These are phyloP conservation scores for Zygoascus tannicola DNA, from an alignment of 805 yeast species.

Conservation along the genomic window DNA sequence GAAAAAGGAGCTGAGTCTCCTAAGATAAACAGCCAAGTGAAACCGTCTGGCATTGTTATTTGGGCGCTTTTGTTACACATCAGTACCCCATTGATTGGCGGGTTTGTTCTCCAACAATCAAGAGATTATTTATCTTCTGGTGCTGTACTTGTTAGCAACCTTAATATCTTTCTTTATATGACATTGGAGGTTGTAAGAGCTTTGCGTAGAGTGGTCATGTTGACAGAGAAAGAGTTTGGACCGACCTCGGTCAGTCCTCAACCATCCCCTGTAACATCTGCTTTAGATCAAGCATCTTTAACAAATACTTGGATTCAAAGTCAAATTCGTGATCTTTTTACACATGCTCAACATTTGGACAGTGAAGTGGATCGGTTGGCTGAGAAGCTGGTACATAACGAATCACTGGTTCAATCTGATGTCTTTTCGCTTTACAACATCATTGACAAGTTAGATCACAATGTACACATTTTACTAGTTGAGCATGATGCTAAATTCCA, in stretches of 20 bases:
- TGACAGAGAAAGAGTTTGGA: background rate
- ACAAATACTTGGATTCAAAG: background rate
- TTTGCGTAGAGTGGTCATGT: conserved; percentile 7
- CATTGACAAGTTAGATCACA: conserved; percentile 7
- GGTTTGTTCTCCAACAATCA: conserved; percentile 11
- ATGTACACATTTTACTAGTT: too few relatives aligned
- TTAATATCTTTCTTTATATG: conserved; percentile 18
- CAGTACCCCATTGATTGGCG: conserved; percentile 17
- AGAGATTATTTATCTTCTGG: conserved; percentile 15
- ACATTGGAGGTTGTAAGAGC: conserved; percentile 15
- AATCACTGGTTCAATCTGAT: conserved; percentile 8
- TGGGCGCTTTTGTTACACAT: conserved; percentile 11
- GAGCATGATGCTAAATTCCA: too few relatives aligned
- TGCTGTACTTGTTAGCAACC: conserved; percentile 13
- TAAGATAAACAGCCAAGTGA: background rate
- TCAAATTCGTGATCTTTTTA: background rate
- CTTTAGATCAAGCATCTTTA: background rate
- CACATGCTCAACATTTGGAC: background rate
- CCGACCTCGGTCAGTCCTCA: background rate
- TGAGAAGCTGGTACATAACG: conserved; percentile 6
- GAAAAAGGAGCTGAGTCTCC: background rate
- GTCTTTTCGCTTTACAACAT: conserved; percentile 10
- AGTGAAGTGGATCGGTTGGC: conserved; percentile 1
- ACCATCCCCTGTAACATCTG: background rate
- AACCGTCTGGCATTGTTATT: background rate